Conservation (phyloP, 2,329 filamentous ascomycete genomes). For the Cordyceps tenuipes region DNA sequence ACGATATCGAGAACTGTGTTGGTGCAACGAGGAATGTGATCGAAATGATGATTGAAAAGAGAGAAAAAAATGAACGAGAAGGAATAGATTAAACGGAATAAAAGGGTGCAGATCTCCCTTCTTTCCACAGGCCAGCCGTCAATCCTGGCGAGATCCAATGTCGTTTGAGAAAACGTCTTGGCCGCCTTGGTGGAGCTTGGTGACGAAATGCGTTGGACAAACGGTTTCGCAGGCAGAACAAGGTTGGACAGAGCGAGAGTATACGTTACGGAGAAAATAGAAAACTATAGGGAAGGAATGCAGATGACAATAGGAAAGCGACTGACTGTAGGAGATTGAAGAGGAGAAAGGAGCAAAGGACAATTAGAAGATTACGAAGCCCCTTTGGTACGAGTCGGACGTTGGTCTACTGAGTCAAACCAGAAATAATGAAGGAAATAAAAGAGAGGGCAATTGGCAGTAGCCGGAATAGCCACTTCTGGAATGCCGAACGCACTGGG, state of each 20-base stretch:
- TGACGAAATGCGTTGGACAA: conserved; percentile 3
- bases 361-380: not conserved
- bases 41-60: not conserved
- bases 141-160: not conserved
- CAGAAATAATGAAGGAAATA: too few species aligned
- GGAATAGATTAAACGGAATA: not conserved
- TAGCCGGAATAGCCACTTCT: not conserved
- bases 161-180: conserved; percentile 5
- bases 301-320: not conserved
- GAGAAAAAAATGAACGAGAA: not conserved
- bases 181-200: conserved; percentile 3
- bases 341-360: not conserved
- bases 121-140: not conserved
- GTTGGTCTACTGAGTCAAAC: too few species aligned
- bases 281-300: not conserved
- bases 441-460: not conserved
- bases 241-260: not conserved
- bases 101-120: not conserved
- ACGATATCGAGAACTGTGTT: not conserved
- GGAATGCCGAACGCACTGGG: not conserved
- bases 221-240: not conserved
- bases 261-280: not conserved
- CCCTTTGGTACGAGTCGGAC: not conserved
- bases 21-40: not conserved
- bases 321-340: not conserved